Evolutionary conservation across 768 basidiomycete species (phyloP).

Genomic region (Macrocybe gigantea): DNA sequence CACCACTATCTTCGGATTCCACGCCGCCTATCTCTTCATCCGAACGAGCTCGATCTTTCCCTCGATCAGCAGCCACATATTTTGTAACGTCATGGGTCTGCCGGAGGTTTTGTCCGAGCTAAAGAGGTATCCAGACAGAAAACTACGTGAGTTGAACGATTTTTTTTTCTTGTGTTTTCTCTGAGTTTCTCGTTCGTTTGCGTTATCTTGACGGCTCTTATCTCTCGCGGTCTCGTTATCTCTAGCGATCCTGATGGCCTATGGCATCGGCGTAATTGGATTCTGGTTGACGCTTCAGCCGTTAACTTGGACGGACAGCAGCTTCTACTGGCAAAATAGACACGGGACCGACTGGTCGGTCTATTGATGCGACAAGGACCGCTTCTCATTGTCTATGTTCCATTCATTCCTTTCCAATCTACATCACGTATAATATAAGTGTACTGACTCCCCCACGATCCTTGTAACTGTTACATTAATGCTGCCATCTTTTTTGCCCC

Average conservation of each 20-base stretch:
- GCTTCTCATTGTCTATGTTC: too few species aligned
- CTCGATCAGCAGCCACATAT: constrained; percentile 74
- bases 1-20: constrained; percentile 91
- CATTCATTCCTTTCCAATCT: too few species aligned
- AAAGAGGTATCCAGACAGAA: constrained; percentile 41
- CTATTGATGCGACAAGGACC: too few species aligned
- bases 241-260: constrained; percentile 48
- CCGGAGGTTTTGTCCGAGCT: constrained; percentile 64
- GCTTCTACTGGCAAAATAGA: constrained; percentile 35
- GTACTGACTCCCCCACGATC: too few species aligned
- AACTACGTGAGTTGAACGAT: constrained; percentile 34
- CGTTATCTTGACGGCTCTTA: constrained; percentile 1
- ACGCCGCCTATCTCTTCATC: constrained; percentile 80
- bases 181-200: constrained; percentile 9
- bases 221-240: too few species aligned
- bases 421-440: too few species aligned
- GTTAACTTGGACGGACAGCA: constrained; percentile 39
- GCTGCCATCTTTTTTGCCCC: too few species aligned
- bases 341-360: neutral
- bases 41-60: constrained; percentile 80
- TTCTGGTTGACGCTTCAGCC: constrained; percentile 49
- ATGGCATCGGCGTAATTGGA: constrained; percentile 52
- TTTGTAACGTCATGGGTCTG: constrained; percentile 94
- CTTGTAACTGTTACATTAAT: too few species aligned
- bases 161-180: constrained; percentile 10